These are phyloP conservation scores for Triticum monococcum DNA, from an alignment of 176 grass and related monocot species.

Conservation along the genomic window DNA sequence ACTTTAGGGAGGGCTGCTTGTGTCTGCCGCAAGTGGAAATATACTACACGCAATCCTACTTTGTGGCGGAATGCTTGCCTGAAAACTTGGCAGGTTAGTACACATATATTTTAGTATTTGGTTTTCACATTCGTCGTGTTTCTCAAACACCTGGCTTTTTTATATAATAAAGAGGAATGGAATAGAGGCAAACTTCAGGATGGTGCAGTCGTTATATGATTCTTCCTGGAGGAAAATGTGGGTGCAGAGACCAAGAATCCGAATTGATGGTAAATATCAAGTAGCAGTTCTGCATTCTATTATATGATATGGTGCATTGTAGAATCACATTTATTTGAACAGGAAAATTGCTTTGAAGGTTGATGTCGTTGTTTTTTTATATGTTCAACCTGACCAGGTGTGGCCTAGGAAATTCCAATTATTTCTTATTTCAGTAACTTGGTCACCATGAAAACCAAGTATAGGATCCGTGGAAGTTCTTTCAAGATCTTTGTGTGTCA, in stretches of 20 bases:
- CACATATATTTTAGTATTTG: slow-evolving; percentile 11
- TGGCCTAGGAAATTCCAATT: slow-evolving; percentile 5
- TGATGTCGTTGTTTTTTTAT: slow-evolving; percentile 15
- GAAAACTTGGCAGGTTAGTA: slow-evolving; percentile 87
- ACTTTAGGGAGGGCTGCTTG: slow-evolving; percentile 85
- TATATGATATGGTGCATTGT: slow-evolving; percentile 5
- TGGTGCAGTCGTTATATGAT: slow-evolving; percentile 60
- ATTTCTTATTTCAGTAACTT: slow-evolving; percentile 5
- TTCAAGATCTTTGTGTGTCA: neutral
- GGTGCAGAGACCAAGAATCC: slow-evolving; percentile 81
- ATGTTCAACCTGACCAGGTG: neutral
- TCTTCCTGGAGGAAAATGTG: slow-evolving; percentile 99
- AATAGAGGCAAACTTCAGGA: slow-evolving; percentile 69
- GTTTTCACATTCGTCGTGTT: slow-evolving; percentile 11
- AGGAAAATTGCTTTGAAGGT: neutral
- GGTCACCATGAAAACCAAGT: neutral
- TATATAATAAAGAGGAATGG: slow-evolving; percentile 59
- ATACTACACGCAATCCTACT: slow-evolving; percentile 77
- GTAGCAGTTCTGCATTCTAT: slow-evolving; percentile 17
- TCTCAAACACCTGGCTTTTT: slow-evolving; percentile 23
- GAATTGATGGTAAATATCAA: slow-evolving; percentile 66
- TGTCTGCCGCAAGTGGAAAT: slow-evolving; percentile 93
- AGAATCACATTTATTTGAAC: neutral
- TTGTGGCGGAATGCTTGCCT: slow-evolving; percentile 77
- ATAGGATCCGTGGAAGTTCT: slow-evolving; percentile 7